Evolutionary conservation across 768 basidiomycete species (phyloP).

Genomic region (Megacollybia marginata): DNA sequence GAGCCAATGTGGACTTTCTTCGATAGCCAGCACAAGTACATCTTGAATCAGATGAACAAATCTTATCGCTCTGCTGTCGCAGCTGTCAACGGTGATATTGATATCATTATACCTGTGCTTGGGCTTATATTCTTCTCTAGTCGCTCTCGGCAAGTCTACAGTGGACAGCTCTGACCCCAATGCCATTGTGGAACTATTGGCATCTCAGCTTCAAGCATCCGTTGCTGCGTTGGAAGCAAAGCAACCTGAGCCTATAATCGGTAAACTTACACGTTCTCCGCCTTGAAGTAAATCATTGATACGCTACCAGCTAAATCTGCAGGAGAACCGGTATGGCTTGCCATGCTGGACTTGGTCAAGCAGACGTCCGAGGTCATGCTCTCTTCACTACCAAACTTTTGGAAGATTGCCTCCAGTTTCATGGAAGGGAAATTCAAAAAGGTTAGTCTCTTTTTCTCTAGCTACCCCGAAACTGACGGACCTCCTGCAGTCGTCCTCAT

Average conservation of each 20-base stretch:
- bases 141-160: constrained; percentile 33
- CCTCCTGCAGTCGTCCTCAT: constrained; percentile 15
- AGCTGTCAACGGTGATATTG: constrained; percentile 43
- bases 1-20: constrained; percentile 97
- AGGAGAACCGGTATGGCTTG: constrained; percentile 77
- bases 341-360: constrained; percentile 73
- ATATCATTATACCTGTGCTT: constrained; percentile 5
- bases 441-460: constrained; percentile 33
- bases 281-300: not conserved
- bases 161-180: constrained; percentile 28
- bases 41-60: constrained; percentile 69
- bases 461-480: not conserved
- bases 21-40: constrained; percentile 85
- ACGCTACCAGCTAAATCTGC: constrained; percentile 50
- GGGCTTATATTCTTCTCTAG: constrained; percentile 23
- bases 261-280: constrained; percentile 29
- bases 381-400: constrained; percentile 84
- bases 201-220: constrained; percentile 53
- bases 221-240: constrained; percentile 55
- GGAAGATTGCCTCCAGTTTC: constrained; percentile 86
- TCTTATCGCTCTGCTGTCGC: constrained; percentile 47
- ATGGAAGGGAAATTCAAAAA: constrained; percentile 91
- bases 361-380: constrained; percentile 81
- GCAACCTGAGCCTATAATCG: constrained; percentile 51
- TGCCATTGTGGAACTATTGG: constrained; percentile 34